Evolutionary conservation across 495 filamentous ascomycete genomes (phyloP).

Genomic region (Penicillium paxilli): DNA sequence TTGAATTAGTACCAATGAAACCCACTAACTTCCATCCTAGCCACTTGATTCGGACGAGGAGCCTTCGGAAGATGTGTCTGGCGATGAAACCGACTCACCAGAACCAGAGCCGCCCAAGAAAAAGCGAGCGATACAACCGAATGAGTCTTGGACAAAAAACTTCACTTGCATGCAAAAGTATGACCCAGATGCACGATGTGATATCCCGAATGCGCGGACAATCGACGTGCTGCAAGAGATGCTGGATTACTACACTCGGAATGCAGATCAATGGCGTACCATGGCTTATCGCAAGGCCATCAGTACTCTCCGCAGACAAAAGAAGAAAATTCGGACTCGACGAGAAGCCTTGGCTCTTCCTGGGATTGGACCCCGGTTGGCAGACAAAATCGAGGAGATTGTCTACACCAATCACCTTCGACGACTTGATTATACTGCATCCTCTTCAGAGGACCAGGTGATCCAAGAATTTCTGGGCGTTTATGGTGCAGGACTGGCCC

Average conservation of each 20-base stretch:
- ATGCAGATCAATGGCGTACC: constrained; percentile 76
- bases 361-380: constrained; percentile 73
- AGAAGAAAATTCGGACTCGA: constrained; percentile 62
- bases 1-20: background rate
- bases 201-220: constrained; percentile 70
- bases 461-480: constrained; percentile 72
- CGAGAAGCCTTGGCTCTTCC: constrained; percentile 68
- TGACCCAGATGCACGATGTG: constrained; percentile 33
- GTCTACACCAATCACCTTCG: constrained; percentile 71
- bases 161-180: constrained; percentile 71
- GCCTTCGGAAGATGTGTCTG: background rate
- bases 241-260: constrained; percentile 75
- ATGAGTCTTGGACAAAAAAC: constrained; percentile 45
- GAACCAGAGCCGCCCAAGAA: constrained; percentile 20
- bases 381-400: constrained; percentile 91
- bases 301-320: constrained; percentile 66
- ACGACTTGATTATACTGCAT: constrained; percentile 66
- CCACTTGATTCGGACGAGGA: constrained; percentile 43
- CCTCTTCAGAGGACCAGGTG: constrained; percentile 61
- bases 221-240: constrained; percentile 81
- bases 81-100: constrained; percentile 18
- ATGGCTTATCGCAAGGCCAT: constrained; percentile 82
- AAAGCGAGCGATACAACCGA: constrained; percentile 28
- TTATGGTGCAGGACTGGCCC: constrained; percentile 73
- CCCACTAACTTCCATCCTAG: constrained; percentile 19